These are phyloP conservation scores for Blakeslea trispora DNA, from an alignment of 371 early-diverging fungal genomes.

Conservation along the genomic window DNA sequence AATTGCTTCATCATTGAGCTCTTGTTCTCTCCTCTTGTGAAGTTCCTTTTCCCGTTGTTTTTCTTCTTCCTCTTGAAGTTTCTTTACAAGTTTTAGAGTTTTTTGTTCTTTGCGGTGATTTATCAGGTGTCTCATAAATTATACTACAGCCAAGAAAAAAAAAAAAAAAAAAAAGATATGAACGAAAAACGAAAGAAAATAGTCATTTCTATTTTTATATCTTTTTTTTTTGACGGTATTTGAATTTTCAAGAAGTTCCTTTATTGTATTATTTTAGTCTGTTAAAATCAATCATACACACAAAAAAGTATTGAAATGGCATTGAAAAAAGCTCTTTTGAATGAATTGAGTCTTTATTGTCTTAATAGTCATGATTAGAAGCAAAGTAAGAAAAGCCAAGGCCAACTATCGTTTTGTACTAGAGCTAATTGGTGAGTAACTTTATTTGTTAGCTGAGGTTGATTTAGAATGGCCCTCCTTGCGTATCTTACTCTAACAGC, in stretches of 20 bases:
- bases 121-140: slow-evolving; percentile 22
- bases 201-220: not conserved
- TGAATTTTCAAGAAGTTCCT: not conserved
- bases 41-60: slow-evolving; percentile 26
- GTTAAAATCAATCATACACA: no score
- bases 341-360: no score
- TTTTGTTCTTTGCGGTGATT: slow-evolving; percentile 27
- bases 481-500: no score
- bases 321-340: no score
- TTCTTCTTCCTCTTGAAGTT: slow-evolving; percentile 30
- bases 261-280: not conserved
- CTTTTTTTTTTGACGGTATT: slow-evolving; percentile 1
- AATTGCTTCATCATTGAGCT: slow-evolving; percentile 28
- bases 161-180: not conserved
- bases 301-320: no score
- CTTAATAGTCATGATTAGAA: no score
- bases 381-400: no score
- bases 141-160: not conserved
- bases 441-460: no score
- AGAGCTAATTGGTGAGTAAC: no score
- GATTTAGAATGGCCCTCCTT: no score
- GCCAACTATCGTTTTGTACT: no score
- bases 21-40: slow-evolving; percentile 24
- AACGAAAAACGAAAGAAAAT: not conserved
- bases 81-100: slow-evolving; percentile 27